Evolutionary conservation across 257 asterid species (phyloP), one percentile per base, ranked within the genome.

Genomic region (Ehretia macrophylla): DNA sequence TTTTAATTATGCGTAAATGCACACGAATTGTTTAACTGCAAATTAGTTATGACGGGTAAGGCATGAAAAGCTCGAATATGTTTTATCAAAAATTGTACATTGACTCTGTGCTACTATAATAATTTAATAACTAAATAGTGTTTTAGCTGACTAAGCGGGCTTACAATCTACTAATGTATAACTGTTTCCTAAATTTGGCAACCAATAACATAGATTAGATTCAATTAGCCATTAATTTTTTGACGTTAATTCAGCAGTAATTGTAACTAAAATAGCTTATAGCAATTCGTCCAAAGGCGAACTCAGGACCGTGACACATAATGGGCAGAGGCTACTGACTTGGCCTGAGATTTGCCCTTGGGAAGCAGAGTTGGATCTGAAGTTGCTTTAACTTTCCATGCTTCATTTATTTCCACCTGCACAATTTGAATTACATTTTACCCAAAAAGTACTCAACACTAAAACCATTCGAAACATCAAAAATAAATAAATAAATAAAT

Each of bases 401-500:
- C 95, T 75, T 88, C 93, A 54, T 88, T 91, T 44, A 91, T 69
- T 73, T 88, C 95, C 72, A 88, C 87, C 98, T 91, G 71, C 63
- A 59, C 53, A 42, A 42, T 69, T 11, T 5, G 8, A 52, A 52
- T 32, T 20, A 8, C n/a, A 51, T 10, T 18, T 51, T 51, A 51
- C 16, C 37, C 23, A 51, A 51, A 18, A 5, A 11, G 8, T 18
- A 50, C 32, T 4, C 8, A 51, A 51, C 16, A 51, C 14, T 20
- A 19, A 51, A 51, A 18, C 32, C 5, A 19, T 23, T 51, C 9
- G 18, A 6, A 27, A 27, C 3, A 27, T 1, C 35, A 27, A 1
- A 42, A 42, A 42, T 42, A 42, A 14, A 42, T 3, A 42, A 42
- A 42, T 1, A 27, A 27, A 27, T n/a, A 27, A 27, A 27, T 1